These are phyloP conservation scores for Pseudogymnoascus sp. DNA, from an alignment of 2,329 filamentous ascomycete genomes.

Conservation along the genomic window DNA sequence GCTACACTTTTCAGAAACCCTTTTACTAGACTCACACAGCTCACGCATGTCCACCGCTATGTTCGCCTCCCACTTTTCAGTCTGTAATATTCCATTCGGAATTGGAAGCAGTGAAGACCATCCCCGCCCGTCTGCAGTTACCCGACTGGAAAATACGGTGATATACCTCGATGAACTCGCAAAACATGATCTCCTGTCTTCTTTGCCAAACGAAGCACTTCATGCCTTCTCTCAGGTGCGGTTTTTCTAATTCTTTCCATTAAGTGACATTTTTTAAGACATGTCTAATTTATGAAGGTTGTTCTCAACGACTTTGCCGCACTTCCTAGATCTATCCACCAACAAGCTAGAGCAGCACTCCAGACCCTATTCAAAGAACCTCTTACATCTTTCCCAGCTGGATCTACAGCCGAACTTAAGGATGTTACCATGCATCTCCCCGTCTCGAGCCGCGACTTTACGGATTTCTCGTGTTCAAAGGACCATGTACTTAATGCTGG, in stretches of 20 bases:
- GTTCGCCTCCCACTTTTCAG: constrained; percentile 39
- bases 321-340: constrained; percentile 35
- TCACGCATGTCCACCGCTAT: constrained; percentile 13
- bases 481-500: constrained; percentile 48
- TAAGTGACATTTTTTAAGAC: constrained; percentile 19
- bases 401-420: constrained; percentile 30
- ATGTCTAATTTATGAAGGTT: constrained; percentile 28
- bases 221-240: constrained; percentile 16
- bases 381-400: constrained; percentile 23
- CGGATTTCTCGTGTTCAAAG: constrained; percentile 50
- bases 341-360: constrained; percentile 37
- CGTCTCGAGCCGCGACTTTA: constrained; percentile 49
- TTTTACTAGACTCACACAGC: neutral
- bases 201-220: neutral
- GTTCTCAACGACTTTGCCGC: constrained; percentile 46
- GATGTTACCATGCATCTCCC: constrained; percentile 48
- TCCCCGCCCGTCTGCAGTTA: constrained; percentile 39
- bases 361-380: constrained; percentile 31
- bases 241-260: neutral
- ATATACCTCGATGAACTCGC: constrained; percentile 46
- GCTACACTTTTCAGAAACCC: neutral
- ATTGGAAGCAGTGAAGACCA: constrained; percentile 40
- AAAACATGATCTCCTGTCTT: constrained; percentile 26
- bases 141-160: constrained; percentile 44
- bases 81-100: constrained; percentile 49